Percentiles rank a stretch among this genome's conserved stretches.
phyloP scores from a whole-genome alignment of 805 yeast genomes.

The Metschnikowia proteae region DNA sequence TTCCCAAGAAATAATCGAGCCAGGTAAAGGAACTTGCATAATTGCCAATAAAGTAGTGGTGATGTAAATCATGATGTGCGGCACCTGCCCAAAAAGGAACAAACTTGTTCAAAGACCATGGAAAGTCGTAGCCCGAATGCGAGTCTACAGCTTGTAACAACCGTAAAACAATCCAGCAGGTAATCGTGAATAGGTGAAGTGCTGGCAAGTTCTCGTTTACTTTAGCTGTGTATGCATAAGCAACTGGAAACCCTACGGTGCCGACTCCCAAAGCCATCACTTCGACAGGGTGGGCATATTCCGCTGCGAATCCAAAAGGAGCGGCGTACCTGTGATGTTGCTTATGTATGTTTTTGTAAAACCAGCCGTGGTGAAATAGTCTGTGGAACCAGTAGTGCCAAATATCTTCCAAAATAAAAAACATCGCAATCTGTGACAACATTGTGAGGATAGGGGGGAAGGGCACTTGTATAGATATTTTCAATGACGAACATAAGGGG shows the following conservation, averaged over 20 bases:
- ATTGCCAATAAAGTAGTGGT: conserved; percentile 73
- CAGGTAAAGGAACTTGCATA: conserved; percentile 57
- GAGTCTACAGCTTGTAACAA: conserved; percentile 96
- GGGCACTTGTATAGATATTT: conserved; percentile 76
- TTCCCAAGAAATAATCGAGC: conserved; percentile 51
- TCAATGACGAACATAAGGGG: conserved; percentile 79
- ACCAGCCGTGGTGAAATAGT: conserved; percentile 78
- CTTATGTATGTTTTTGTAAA: conserved; percentile 91
- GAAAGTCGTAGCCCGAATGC: conserved; percentile 97
- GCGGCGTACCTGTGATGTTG: conserved; percentile 98
- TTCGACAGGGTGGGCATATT: conserved; percentile 95
- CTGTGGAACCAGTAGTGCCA: conserved; percentile 99
- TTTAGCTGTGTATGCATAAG: conserved; percentile 21
- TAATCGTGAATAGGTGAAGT: conserved; percentile 85
- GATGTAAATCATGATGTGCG: conserved; percentile 96
- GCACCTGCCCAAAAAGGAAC: conserved; percentile 98
- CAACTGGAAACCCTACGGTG: conserved; percentile 91
- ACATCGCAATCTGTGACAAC: conserved; percentile 62
- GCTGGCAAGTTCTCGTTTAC: conserved; percentile 69
- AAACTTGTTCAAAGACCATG: conserved; percentile 90
- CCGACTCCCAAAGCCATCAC: conserved; percentile 90
- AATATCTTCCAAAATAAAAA: conserved; percentile 84
- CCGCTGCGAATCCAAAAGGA: conserved; percentile 96
- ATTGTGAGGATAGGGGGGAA: conserved; percentile 68
- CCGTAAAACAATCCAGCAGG: conserved; percentile 82